A percentile compares a stretch with the other conserved stretches of the same genome.
These are phyloP conservation scores for Hypomontagnella monticulosa DNA, from an alignment of 495 filamentous ascomycete species.

Conservation along the genomic window DNA sequence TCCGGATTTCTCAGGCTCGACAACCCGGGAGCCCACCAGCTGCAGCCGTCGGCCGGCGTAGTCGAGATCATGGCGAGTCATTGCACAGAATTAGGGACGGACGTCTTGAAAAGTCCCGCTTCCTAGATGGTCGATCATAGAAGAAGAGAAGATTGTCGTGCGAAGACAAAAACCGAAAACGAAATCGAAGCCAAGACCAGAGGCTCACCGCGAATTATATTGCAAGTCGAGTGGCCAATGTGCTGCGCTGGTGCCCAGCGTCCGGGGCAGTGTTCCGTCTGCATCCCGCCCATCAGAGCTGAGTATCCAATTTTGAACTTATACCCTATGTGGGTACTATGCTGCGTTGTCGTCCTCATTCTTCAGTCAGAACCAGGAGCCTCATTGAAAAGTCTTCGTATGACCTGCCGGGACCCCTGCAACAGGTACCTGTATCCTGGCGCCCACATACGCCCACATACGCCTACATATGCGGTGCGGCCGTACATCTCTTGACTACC, in stretches of 20 bases:
- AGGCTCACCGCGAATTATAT: conserved; percentile 39
- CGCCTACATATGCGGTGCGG: conserved; percentile 11
- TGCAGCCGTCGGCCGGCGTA: conserved; percentile 32
- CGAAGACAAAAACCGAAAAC: conserved; percentile 10
- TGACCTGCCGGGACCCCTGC: conserved; percentile 7
- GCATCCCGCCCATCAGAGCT: conserved; percentile 17
- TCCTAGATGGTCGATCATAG: conserved; percentile 14
- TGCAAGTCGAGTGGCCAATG: conserved; percentile 12
- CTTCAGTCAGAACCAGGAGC: conserved; percentile 25
- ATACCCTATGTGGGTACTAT: conserved; percentile 31
- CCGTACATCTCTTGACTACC: not conserved
- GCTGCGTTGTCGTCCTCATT: conserved; percentile 36
- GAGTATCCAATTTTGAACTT: conserved; percentile 23
- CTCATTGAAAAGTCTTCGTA: conserved; percentile 26
- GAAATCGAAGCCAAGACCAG: conserved; percentile 35
- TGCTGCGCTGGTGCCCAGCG: conserved; percentile 31
- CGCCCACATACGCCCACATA: conserved; percentile 13
- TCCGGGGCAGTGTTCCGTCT: conserved; percentile 32
- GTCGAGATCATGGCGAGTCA: conserved; percentile 34
- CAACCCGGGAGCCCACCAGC: conserved; percentile 33
- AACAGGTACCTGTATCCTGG: conserved; percentile 2
- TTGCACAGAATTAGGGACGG: not conserved
- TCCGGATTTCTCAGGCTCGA: conserved; percentile 29
- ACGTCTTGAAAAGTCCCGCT: not conserved
- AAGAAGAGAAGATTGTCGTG: conserved; percentile 4